These are phyloP conservation scores for Talaromyces sp. DNA, from an alignment of 2,329 filamentous ascomycete species.

Conservation along the genomic window DNA sequence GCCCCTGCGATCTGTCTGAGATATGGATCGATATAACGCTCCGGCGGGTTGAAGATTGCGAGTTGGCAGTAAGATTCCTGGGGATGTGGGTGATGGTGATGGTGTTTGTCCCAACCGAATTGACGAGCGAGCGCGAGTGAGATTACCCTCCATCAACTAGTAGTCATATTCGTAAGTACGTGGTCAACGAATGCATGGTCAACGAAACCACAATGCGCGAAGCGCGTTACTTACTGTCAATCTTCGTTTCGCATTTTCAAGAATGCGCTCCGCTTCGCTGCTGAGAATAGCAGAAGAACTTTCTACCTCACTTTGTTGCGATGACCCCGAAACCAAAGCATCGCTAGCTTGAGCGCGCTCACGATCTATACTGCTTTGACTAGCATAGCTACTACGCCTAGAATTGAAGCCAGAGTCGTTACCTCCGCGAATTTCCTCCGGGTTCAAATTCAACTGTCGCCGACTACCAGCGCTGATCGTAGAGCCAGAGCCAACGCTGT, in stretches of 20 bases:
- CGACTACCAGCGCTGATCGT: conserved; percentile 30
- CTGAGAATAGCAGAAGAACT: conserved; percentile 73
- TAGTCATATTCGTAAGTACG: background rate
- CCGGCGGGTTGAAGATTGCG: conserved; percentile 41
- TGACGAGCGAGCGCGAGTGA: conserved; percentile 71
- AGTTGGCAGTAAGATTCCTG: conserved; percentile 25
- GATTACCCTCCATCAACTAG: conserved; percentile 90
- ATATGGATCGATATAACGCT: conserved; percentile 42
- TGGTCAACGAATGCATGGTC: background rate
- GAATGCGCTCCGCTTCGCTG: conserved; percentile 79
- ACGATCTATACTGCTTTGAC: conserved; percentile 13
- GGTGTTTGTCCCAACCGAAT: conserved; percentile 53
- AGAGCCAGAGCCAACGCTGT: conserved; percentile 38
- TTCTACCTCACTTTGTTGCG: conserved; percentile 50
- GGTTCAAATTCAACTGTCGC: conserved; percentile 18
- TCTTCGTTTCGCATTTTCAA: conserved; percentile 86
- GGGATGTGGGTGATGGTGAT: conserved; percentile 41
- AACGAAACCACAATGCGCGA: background rate
- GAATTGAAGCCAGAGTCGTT: conserved; percentile 8
- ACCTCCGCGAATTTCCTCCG: background rate
- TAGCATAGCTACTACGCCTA: conserved; percentile 12
- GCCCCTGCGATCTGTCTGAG: conserved; percentile 40
- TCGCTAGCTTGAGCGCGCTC: conserved; percentile 11
- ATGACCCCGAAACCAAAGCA: conserved; percentile 26
- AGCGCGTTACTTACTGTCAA: conserved; percentile 64